Conservation (phyloP, 2,329 filamentous ascomycete species). For the Fusarium sp. region DNA sequence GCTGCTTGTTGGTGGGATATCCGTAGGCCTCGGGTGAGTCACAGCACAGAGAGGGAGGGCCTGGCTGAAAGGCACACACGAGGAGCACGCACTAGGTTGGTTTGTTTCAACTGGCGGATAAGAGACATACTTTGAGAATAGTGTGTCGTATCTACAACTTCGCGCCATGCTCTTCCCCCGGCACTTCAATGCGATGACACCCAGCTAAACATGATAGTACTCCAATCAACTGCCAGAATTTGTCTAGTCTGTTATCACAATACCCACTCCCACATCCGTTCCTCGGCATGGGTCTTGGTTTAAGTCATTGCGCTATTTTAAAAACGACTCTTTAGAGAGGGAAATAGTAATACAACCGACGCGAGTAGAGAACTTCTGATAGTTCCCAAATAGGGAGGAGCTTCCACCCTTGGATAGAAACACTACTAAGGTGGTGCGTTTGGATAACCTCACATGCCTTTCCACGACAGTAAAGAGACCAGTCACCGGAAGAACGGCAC, state of each 20-base stretch:
- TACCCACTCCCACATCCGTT: background rate
- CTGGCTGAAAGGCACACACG: background rate
- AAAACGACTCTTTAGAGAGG: constrained; percentile 22
- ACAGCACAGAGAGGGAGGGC: background rate
- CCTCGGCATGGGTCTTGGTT: background rate
- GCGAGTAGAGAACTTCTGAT: constrained; percentile 1
- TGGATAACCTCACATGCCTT: background rate
- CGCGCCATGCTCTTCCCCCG: background rate
- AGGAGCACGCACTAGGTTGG: background rate
- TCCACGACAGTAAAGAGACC: background rate
- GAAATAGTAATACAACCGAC: constrained; percentile 12
- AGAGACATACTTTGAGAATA: background rate
- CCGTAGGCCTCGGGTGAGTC: background rate
- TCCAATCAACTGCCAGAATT: background rate
- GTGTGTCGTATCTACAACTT: background rate
- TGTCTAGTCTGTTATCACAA: background rate
- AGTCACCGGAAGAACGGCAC: background rate
- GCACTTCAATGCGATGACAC: background rate
- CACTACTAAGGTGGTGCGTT: background rate
- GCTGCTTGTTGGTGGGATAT: background rate
- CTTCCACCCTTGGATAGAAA: background rate
- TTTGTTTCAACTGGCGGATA: background rate
- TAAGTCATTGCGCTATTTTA: constrained; percentile 11
- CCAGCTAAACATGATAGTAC: background rate
- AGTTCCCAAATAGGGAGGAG: constrained; percentile 15